Percentiles rank a stretch among this genome's conserved stretches.
These are phyloP conservation scores for Pythium phragmiticola DNA, from an alignment of 352 stramenopile species.

Conservation along the genomic window DNA sequence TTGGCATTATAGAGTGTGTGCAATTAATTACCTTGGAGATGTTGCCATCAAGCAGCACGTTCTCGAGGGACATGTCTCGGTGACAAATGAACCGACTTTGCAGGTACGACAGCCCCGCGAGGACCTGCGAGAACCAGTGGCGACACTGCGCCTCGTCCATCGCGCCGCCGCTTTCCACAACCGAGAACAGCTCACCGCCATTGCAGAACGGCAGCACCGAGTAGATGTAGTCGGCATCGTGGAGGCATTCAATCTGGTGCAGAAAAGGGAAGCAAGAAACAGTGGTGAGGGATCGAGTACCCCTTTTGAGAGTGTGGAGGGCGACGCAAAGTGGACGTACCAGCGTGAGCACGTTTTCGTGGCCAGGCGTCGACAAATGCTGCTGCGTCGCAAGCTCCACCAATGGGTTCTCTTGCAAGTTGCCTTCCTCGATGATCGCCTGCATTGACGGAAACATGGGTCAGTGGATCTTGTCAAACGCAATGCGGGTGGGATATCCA, in stretches of 20 bases:
- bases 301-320: not conserved
- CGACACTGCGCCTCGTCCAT: constrained; percentile 77
- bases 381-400: constrained; percentile 85
- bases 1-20: not conserved
- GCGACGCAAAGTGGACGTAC: constrained; percentile 32
- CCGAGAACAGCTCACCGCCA: constrained; percentile 78
- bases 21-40: constrained; percentile 68
- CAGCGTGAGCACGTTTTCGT: constrained; percentile 83
- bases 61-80: constrained; percentile 88
- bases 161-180: constrained; percentile 77
- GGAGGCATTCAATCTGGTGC: constrained; percentile 75
- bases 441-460: constrained; percentile 19
- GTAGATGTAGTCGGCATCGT: constrained; percentile 86
- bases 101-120: constrained; percentile 75
- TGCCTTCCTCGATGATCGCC: constrained; percentile 85
- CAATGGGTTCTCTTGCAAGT: constrained; percentile 86
- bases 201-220: constrained; percentile 84
- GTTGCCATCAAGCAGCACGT: constrained; percentile 80
- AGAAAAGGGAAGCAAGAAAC: not conserved
- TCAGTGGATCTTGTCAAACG: not conserved
- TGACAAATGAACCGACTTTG: constrained; percentile 86
- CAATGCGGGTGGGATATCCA: no score
- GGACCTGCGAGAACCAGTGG: constrained; percentile 84
- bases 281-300: not conserved
- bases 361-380: constrained; percentile 73